Evolutionary conservation across 2,329 filamentous ascomycete species (phyloP).

Genomic region (Colletotrichum higginsianum): DNA sequence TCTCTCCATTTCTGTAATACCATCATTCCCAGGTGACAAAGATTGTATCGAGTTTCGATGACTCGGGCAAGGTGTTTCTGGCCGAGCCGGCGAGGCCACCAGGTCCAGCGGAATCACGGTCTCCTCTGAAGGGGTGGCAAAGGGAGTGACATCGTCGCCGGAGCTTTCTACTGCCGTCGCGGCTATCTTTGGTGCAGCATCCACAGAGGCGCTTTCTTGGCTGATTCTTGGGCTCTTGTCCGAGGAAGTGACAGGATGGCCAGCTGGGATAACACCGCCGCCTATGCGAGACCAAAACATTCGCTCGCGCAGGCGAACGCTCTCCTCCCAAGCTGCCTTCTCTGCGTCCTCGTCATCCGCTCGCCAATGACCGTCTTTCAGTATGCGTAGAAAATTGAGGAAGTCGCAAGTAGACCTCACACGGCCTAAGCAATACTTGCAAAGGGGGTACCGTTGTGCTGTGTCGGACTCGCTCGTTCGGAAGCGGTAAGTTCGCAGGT

Average conservation of each 20-base stretch:
- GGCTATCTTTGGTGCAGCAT: neutral
- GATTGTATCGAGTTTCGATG: constrained; percentile 22
- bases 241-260: constrained; percentile 46
- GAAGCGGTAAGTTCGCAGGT: constrained; percentile 89
- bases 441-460: constrained; percentile 91
- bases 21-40: neutral
- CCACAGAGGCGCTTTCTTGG: constrained; percentile 33
- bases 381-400: constrained; percentile 89
- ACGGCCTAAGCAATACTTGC: constrained; percentile 86
- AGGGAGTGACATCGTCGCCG: neutral
- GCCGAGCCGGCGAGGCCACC: constrained; percentile 9
- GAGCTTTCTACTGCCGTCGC: constrained; percentile 1
- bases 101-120: neutral
- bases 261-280: constrained; percentile 86
- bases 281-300: constrained; percentile 98
- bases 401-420: constrained; percentile 94
- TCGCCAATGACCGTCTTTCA: constrained; percentile 93
- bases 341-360: constrained; percentile 87
- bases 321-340: constrained; percentile 94
- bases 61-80: constrained; percentile 25
- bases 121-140: constrained; percentile 17
- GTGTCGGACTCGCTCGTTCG: constrained; percentile 88
- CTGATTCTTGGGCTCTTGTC: constrained; percentile 43
- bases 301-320: constrained; percentile 87
- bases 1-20: constrained; percentile 10